phyloP scores from a whole-genome alignment of 257 asterid genomes.

The Fraxinus quadrangulata region DNA sequence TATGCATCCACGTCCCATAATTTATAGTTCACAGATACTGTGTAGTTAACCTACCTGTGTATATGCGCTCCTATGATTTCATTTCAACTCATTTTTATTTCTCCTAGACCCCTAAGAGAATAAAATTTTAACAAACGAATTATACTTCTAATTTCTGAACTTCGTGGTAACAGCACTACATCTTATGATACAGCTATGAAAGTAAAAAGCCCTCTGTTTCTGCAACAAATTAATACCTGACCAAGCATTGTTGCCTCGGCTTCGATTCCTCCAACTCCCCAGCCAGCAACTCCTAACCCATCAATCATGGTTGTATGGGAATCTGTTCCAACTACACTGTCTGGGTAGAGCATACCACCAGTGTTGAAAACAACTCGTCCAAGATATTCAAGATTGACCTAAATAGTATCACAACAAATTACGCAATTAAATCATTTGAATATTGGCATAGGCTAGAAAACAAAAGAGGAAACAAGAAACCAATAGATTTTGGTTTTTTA shows the following conservation, averaged over 20 bases:
- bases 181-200: not conserved
- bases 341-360: conserved; percentile 86
- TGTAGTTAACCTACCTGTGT: not conserved
- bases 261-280: conserved; percentile 99
- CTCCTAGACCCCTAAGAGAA: not conserved
- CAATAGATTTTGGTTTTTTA: not conserved
- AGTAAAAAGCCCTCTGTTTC: not conserved
- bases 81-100: not conserved
- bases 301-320: conserved; percentile 98
- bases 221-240: conserved; percentile 51
- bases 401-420: conserved; percentile 22
- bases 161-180: not conserved
- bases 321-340: conserved; percentile 96
- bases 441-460: conserved; percentile 2
- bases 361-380: conserved; percentile 89
- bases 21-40: not conserved
- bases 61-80: not conserved
- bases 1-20: not conserved
- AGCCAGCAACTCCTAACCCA: conserved; percentile 95
- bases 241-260: conserved; percentile 99
- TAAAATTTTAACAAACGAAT: not conserved
- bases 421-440: not conserved
- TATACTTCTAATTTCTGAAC: not conserved
- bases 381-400: conserved; percentile 96
- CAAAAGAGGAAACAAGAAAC: not conserved